Conservation (phyloP, 176 grass and related monocot genomes). For the Triticum dicoccoides region DNA sequence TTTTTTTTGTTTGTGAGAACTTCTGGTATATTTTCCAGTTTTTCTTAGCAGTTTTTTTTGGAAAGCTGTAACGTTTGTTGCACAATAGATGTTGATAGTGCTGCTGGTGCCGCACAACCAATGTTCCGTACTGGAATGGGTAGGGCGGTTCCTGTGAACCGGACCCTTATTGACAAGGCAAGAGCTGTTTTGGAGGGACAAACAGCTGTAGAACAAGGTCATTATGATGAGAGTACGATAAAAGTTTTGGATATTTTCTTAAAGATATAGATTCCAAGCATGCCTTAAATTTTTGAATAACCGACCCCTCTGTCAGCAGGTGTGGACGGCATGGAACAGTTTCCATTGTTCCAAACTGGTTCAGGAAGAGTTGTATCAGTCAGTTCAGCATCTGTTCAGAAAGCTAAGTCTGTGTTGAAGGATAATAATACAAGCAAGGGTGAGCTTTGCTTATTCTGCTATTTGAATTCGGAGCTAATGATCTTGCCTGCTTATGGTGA, state of each 20-base stretch:
- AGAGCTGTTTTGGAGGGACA: constrained; percentile 48
- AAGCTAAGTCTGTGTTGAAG: constrained; percentile 46
- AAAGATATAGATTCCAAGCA: background rate
- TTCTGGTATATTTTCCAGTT: background rate
- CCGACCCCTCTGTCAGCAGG: background rate
- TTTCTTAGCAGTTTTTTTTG: background rate
- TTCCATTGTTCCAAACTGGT: constrained; percentile 44
- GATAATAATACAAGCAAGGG: constrained; percentile 35
- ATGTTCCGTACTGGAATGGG: constrained; percentile 44
- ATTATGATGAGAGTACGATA: constrained; percentile 12
- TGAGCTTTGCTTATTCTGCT: constrained; percentile 13
- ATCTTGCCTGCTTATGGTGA: background rate
- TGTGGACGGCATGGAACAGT: constrained; percentile 23
- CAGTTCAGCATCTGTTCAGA: constrained; percentile 33
- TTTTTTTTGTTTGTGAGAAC: background rate
- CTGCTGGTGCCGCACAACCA: constrained; percentile 4
- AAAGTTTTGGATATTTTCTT: background rate
- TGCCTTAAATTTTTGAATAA: constrained; percentile 23
- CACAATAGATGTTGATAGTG: constrained; percentile 4
- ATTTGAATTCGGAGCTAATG: background rate
- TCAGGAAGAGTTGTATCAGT: constrained; percentile 45
- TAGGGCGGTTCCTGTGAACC: constrained; percentile 33
- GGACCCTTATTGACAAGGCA: constrained; percentile 44
- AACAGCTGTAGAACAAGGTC: constrained; percentile 20
- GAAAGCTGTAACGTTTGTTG: background rate